Conservation (phyloP, 1,284 basidiomycete species). For the Cerioporus squamosus region DNA sequence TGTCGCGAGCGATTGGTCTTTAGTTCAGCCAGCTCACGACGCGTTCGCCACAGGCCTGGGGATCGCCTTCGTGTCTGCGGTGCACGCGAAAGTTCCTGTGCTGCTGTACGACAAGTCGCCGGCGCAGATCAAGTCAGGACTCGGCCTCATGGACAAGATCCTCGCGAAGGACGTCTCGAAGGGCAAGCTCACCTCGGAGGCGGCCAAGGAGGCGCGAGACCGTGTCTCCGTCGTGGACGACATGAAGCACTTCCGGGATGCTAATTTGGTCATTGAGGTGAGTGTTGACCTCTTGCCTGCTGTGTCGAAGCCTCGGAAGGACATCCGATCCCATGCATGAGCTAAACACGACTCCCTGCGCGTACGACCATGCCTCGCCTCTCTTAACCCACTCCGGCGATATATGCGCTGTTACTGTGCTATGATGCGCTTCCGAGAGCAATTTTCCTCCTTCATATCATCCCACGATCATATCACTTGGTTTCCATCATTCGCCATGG, state of each 20-base stretch:
- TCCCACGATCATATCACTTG: too few species aligned
- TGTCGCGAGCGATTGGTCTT: slow-evolving; percentile 7
- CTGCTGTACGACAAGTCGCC: slow-evolving; percentile 66
- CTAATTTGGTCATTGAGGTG: slow-evolving; percentile 91
- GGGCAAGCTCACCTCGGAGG: slow-evolving; percentile 74
- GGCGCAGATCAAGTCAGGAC: slow-evolving; percentile 71
- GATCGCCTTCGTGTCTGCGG: slow-evolving; percentile 85
- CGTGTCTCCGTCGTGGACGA: slow-evolving; percentile 61
- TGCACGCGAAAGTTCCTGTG: slow-evolving; percentile 79
- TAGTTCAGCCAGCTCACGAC: background rate
- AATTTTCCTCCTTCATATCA: too few species aligned
- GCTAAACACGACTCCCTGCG: too few species aligned
- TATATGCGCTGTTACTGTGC: too few species aligned
- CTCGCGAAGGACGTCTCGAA: slow-evolving; percentile 90
- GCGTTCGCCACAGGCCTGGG: slow-evolving; percentile 56
- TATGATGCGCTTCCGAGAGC: too few species aligned
- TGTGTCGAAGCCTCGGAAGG: too few species aligned
- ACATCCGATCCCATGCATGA: too few species aligned
- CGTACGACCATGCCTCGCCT: too few species aligned
- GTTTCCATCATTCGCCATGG: background rate
- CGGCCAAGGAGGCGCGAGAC: slow-evolving; percentile 75
- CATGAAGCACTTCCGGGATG: slow-evolving; percentile 64
- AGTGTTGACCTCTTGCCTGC: slow-evolving; percentile 22
- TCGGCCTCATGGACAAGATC: slow-evolving; percentile 78
- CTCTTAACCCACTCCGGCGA: too few species aligned